phyloP scores from a whole-genome alignment of 257 asterid species.

The Primulina tabacum region DNA sequence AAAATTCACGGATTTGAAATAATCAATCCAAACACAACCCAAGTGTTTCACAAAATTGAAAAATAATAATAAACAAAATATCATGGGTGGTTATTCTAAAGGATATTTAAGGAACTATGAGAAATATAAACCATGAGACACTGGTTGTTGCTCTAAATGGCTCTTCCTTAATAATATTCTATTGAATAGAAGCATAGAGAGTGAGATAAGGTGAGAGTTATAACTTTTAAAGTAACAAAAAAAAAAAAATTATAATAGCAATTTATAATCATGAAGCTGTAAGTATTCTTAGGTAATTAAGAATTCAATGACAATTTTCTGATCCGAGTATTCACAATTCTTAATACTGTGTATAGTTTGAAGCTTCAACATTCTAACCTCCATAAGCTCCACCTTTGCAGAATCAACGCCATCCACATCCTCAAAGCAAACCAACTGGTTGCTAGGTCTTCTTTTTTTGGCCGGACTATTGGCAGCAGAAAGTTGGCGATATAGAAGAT shows the following conservation, averaged over 20 bases:
- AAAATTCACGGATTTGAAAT: too few species aligned
- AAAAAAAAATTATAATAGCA: background rate
- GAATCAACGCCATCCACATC: constrained; percentile 95
- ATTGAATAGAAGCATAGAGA: too few species aligned
- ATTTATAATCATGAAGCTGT: background rate
- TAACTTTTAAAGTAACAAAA: background rate
- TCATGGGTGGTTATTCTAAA: too few species aligned
- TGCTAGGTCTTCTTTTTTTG: constrained; percentile 55
- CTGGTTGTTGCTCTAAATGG: too few species aligned
- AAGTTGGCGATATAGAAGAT: constrained; percentile 84
- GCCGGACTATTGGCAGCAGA: constrained; percentile 89
- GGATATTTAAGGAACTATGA: too few species aligned
- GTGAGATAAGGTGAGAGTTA: too few species aligned
- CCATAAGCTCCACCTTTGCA: constrained; percentile 95
- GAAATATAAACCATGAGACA: too few species aligned
- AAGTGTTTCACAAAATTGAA: too few species aligned
- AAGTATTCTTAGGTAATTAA: background rate
- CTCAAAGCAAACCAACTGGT: constrained; percentile 64
- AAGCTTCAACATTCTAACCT: constrained; percentile 42
- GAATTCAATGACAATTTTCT: background rate
- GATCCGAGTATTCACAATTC: background rate
- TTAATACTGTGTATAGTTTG: background rate
- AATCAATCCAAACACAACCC: too few species aligned
- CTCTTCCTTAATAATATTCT: too few species aligned
- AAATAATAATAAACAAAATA: too few species aligned